A percentile compares a stretch with the other conserved stretches of the same genome.
Conservation (phyloP, 257 asterid genomes). For the Plantago ovata region DNA sequence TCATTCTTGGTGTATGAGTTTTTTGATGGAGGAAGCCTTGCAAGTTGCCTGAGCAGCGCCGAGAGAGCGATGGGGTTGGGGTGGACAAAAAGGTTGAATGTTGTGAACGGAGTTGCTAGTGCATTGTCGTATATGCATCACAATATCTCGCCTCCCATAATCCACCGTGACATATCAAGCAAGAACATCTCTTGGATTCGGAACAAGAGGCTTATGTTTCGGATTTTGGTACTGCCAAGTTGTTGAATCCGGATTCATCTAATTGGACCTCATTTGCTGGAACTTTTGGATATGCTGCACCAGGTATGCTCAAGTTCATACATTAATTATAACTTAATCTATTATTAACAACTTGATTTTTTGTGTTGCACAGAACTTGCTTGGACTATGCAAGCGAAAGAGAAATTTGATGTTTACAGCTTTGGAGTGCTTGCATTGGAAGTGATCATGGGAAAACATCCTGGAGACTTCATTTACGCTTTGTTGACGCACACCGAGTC, state of each 20-base stretch:
- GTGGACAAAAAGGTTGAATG: conserved; percentile 26
- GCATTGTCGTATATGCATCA: conserved; percentile 39
- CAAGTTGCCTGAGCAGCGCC: conserved; percentile 9
- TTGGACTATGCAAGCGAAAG: conserved; percentile 28
- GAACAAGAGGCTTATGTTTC: conserved; percentile 17
- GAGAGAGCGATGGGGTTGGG: conserved; percentile 18
- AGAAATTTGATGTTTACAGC: conserved; percentile 34
- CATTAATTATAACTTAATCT: no score
- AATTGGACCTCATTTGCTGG: no score
- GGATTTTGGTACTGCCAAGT: conserved; percentile 27
- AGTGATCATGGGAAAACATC: conserved; percentile 31
- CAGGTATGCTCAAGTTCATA: no score
- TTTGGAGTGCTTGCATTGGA: conserved; percentile 32
- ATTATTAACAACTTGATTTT: no score
- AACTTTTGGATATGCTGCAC: no score
- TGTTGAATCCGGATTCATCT: conserved; percentile 18
- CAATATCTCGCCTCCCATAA: conserved; percentile 31
- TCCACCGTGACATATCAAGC: conserved; percentile 40
- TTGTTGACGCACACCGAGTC: no score
- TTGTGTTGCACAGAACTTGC: conserved; percentile 27
- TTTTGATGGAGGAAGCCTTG: conserved; percentile 30
- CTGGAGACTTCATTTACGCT: no score
- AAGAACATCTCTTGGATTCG: conserved; percentile 28
- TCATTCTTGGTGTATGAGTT: conserved; percentile 29
- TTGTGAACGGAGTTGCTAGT: conserved; percentile 23